phyloP scores from a whole-genome alignment of 371 early-diverging fungal genomes.

The Encephalitozoon intestinalis region DNA sequence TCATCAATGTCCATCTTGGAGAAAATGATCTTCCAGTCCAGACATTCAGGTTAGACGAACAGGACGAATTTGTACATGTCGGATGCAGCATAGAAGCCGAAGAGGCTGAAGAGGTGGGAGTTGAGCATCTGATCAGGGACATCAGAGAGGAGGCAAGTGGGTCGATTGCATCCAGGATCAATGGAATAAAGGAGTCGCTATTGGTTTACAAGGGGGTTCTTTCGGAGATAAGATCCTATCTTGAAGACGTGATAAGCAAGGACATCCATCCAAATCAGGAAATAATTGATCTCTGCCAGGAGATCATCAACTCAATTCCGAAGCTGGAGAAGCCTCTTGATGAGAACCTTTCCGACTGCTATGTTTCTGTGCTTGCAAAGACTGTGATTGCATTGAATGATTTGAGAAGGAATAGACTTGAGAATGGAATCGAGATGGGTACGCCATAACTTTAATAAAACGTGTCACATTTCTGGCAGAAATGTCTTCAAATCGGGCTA shows the following conservation, averaged over 20 bases:
- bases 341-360: conserved; percentile 18
- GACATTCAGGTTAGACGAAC: conserved; percentile 75
- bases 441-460: conserved; percentile 12
- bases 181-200: conserved; percentile 46
- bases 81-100: conserved; percentile 89
- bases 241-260: conserved; percentile 32
- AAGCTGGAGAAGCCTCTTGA: background rate
- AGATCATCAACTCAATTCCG: conserved; percentile 53
- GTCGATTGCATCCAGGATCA: conserved; percentile 44
- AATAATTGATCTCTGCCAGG: conserved; percentile 48
- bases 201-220: conserved; percentile 36
- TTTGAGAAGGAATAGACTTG: conserved; percentile 25
- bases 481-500: background rate
- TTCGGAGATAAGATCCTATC: conserved; percentile 43
- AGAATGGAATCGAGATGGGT: conserved; percentile 14
- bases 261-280: conserved; percentile 34
- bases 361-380: conserved; percentile 38
- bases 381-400: conserved; percentile 38
- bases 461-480: background rate
- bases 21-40: conserved; percentile 50
- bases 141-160: conserved; percentile 62
- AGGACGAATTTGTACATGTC: conserved; percentile 80
- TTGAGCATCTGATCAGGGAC: conserved; percentile 93
- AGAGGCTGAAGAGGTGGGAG: conserved; percentile 98
- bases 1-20: conserved; percentile 56